Conservation (phyloP, 2,329 filamentous ascomycete species). For the Colletotrichum liriopes region DNA sequence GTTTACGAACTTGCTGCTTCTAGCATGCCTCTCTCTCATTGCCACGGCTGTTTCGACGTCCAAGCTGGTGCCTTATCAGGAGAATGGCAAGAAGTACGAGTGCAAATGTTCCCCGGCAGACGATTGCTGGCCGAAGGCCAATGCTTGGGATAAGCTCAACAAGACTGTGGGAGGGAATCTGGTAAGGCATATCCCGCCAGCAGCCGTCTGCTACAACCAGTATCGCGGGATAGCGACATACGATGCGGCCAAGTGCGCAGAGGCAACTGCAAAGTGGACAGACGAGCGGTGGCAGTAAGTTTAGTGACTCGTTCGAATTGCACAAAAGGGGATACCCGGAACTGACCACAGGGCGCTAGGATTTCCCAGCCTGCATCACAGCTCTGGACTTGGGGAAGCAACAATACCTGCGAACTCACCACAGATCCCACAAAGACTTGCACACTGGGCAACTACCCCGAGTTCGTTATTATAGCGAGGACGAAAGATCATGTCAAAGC, state of each 20-base stretch:
- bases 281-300: slow-evolving; percentile 58
- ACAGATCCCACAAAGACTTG: slow-evolving; percentile 52
- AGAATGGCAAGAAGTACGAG: slow-evolving; percentile 30
- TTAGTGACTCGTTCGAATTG: not conserved
- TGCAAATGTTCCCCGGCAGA: slow-evolving; percentile 67
- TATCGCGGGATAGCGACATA: slow-evolving; percentile 51
- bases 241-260: slow-evolving; percentile 53
- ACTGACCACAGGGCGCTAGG: slow-evolving; percentile 43
- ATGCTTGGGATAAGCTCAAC: slow-evolving; percentile 63
- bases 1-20: slow-evolving; percentile 8
- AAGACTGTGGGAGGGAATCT: slow-evolving; percentile 62
- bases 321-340: not conserved
- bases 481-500: slow-evolving; percentile 48
- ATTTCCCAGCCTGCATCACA: slow-evolving; percentile 49
- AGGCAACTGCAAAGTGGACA: slow-evolving; percentile 50
- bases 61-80: slow-evolving; percentile 23
- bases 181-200: slow-evolving; percentile 64
- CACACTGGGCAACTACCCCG: slow-evolving; percentile 57
- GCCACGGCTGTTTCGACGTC: not conserved
- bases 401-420: slow-evolving; percentile 58
- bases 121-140: slow-evolving; percentile 62
- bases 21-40: slow-evolving; percentile 10
- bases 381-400: slow-evolving; percentile 61
- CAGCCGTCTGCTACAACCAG: slow-evolving; percentile 59
- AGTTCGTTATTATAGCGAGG: slow-evolving; percentile 50